Base-by-base conservation (phyloP, 202 grass and related monocot genomes). In the Panicum virgatum region DNA sequence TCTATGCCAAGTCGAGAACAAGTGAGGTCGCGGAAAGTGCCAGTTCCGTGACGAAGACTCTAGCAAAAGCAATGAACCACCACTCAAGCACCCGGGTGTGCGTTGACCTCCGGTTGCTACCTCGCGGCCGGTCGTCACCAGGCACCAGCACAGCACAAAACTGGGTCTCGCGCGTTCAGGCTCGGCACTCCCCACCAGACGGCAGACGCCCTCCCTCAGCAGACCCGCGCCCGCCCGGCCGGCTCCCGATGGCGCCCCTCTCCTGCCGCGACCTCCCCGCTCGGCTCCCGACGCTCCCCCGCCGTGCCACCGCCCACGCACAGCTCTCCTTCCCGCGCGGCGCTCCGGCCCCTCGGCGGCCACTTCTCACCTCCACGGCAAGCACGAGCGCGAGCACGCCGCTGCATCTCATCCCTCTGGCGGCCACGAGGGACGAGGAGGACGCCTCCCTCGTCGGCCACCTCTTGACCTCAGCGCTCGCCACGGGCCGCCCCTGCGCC, bases 401-500 rank as follows among this genome's bases (percentile, higher is more conserved):
- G 43, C 79, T 23, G 59, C 63, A n/a, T n/a, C n/a, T n/a, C n/a
- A n/a, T 57, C 12, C 56, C 75, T 25, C 83, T 86, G 45, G 77
- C 83, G 29, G 56, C 88, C 72, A 87, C 74, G 26, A 84, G 72
- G 23, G 90, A 87, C 32, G 71, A 84, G 10, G 58, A 78, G 27
- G 57, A 5, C 14, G 89, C 88, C 44, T 97, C 89, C 73, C 75
- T 92, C 80, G 85, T 92, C 61, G 52, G 72, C 25, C 71, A 83
- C 20, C 77, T 92, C 12, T n/a, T n/a, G n/a, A n/a, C n/a, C n/a
- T n/a, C n/a, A n/a, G n/a, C n/a, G n/a, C n/a, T n/a, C n/a, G n/a
- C n/a, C n/a, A n/a, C n/a, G n/a, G n/a, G n/a, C n/a, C n/a, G n/a
- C n/a, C n/a, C n/a, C n/a, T n/a, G n/a, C n/a, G n/a, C n/a, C n/a